phyloP scores from a whole-genome alignment of 2,329 filamentous ascomycete genomes.

The Microdochium trichocladiopsis region DNA sequence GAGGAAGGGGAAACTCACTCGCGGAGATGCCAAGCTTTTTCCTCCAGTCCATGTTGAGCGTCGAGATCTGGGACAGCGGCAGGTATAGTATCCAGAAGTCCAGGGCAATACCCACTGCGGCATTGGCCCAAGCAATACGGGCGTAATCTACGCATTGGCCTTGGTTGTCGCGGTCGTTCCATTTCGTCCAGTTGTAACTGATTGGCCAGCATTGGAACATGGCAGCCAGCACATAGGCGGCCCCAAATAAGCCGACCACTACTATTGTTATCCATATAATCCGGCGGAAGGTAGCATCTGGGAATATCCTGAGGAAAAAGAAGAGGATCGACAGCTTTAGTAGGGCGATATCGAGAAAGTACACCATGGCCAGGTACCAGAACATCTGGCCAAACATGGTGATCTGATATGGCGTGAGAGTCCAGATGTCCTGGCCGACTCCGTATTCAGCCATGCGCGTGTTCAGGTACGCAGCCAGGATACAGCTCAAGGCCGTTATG shows the following conservation, averaged over 20 bases:
- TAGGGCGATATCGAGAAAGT: conserved; percentile 16
- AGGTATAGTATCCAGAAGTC: conserved; percentile 33
- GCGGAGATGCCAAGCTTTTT: conserved; percentile 34
- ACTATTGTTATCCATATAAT: conserved; percentile 6
- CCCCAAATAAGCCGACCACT: conserved; percentile 15
- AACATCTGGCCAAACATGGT: conserved; percentile 14
- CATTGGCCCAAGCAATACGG: conserved; percentile 26
- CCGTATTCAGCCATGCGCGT: conserved; percentile 9
- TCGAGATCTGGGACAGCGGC: conserved; percentile 32
- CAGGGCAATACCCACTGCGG: conserved; percentile 30
- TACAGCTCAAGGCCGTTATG: conserved; percentile 5
- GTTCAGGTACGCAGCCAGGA: conserved; percentile 8
- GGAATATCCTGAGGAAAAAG: conserved; percentile 30
- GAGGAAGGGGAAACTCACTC: background rate
- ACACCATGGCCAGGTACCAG: conserved; percentile 12
- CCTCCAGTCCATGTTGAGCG: conserved; percentile 33
- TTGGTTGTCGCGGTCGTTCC: conserved; percentile 20
- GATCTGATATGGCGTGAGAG: conserved; percentile 14
- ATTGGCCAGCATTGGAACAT: conserved; percentile 26
- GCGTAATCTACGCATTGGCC: conserved; percentile 20
- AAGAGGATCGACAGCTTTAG: conserved; percentile 28
- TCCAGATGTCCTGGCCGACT: conserved; percentile 19
- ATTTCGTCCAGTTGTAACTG: conserved; percentile 26
- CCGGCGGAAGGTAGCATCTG: conserved; percentile 8
- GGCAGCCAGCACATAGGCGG: conserved; percentile 13